Evolutionary conservation across 495 filamentous ascomycete species (phyloP), one percentile per base, ranked within the genome.

Genomic region (Aspergillus asperescens): DNA sequence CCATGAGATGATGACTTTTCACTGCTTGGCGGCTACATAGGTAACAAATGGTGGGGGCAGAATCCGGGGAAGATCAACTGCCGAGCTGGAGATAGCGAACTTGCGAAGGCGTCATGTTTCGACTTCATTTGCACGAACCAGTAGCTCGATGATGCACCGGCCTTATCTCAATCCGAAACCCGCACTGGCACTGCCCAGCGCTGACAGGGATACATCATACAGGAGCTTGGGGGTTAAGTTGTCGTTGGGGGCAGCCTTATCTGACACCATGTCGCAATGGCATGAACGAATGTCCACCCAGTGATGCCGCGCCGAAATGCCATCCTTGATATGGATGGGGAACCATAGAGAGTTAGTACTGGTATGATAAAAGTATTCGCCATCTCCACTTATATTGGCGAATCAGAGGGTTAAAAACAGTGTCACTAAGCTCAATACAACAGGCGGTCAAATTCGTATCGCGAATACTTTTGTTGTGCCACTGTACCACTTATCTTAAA

Each of bases 11-110:
- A 45, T 55, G 37, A 56, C 45, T 39, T 54, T 23, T 23, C 10
- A 38, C 34, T 41, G 48, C 57, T 58, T 58, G 57, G 57, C 57
- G 46, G 27, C 15, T 50, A n/a, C n/a, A n/a, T n/a, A n/a, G n/a
- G n/a, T n/a, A 43, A 23, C 19, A 39, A 51, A 46, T 60, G 58
- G 32, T 54, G 58, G 58, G 54, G 58, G 45, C 47, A 35, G 52
- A 59, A 37, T 45, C 41, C 40, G 43, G 22, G 48, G 35, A 41
- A 39, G 9, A 25, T 23, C 18, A 45, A 16, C 12, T 15, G 8
- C 28, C n/a, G n/a, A n/a, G n/a, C n/a, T n/a, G n/a, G n/a, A n/a
- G n/a, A n/a, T n/a, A n/a, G n/a, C n/a, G n/a, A 16, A 35, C 13
- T 3, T 35, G 32, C 15, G 32, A 35, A 15, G 16, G 32, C n/a